phyloP scores from a whole-genome alignment of 306 rosid species.

The Vigna nakashimae region DNA sequence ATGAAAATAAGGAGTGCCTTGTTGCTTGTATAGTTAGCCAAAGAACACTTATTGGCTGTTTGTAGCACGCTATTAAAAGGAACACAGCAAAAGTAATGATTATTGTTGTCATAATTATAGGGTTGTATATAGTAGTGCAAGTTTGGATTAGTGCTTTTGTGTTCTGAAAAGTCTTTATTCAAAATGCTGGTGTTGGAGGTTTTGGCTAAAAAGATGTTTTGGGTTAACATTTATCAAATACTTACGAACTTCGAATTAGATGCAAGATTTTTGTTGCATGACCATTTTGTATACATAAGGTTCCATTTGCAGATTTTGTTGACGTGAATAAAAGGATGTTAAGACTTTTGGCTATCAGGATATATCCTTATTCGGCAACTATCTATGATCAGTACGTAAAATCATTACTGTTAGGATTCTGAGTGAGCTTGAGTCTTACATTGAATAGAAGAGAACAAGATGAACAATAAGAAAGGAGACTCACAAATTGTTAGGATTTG shows the following conservation, averaged over 20 bases:
- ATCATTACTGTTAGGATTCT: background rate
- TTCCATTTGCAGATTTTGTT: slow-evolving; percentile 14
- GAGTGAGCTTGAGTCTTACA: too few relatives aligned
- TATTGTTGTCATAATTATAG: slow-evolving; percentile 10
- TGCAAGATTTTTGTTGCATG: background rate
- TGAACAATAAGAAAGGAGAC: too few relatives aligned
- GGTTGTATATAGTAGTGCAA: background rate
- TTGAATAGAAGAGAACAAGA: too few relatives aligned
- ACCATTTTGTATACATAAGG: background rate
- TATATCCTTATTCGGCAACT: slow-evolving; percentile 20
- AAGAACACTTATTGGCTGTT: background rate
- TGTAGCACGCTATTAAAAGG: slow-evolving; percentile 2
- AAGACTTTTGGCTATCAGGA: slow-evolving; percentile 15
- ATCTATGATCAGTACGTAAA: slow-evolving; percentile 5
- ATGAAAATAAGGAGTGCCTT: slow-evolving; percentile 13
- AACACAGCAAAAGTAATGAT: slow-evolving; percentile 27
- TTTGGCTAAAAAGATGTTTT: slow-evolving; percentile 1
- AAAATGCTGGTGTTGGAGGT: background rate
- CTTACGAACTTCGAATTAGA: background rate
- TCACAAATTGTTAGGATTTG: too few relatives aligned
- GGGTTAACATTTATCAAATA: background rate
- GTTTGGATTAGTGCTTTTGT: slow-evolving; percentile 14
- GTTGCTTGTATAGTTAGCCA: slow-evolving; percentile 8
- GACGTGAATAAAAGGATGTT: background rate
- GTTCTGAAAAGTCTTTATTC: background rate